Conservation (phyloP, 2,329 filamentous ascomycete species). For the Fusarium sp. region DNA sequence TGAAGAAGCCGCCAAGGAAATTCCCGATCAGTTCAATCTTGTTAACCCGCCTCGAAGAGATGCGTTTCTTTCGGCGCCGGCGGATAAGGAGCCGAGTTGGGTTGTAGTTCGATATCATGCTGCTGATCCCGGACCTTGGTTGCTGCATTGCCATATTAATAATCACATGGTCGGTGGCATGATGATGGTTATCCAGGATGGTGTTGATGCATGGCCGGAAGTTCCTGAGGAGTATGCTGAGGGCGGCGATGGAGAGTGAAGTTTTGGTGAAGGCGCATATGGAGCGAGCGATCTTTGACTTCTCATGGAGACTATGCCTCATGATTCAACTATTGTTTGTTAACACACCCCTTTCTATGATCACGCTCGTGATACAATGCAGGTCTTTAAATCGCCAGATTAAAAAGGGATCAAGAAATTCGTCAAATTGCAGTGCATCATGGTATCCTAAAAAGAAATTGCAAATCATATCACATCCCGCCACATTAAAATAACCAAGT, state of each 20-base stretch:
- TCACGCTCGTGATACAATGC: no score
- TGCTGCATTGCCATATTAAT: conserved; percentile 65
- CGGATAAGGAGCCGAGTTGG: conserved; percentile 46
- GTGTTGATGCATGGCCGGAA: conserved; percentile 53
- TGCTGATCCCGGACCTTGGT: conserved; percentile 60
- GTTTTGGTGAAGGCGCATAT: background rate
- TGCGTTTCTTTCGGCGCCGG: conserved; percentile 39
- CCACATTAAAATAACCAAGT: conserved; percentile 47
- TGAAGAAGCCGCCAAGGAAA: conserved; percentile 57
- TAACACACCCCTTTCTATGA: background rate
- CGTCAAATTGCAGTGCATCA: background rate
- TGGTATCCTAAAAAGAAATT: background rate
- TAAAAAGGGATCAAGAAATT: background rate
- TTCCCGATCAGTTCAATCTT: conserved; percentile 64
- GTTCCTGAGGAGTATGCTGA: conserved; percentile 51
- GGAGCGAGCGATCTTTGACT: background rate
- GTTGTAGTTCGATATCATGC: conserved; percentile 62
- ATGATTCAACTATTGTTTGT: background rate
- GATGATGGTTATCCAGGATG: conserved; percentile 60
- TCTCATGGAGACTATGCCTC: conserved; percentile 12
- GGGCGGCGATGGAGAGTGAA: conserved; percentile 14
- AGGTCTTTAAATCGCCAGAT: background rate
- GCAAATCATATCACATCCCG: background rate
- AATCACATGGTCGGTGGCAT: conserved; percentile 64
- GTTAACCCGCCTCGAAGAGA: conserved; percentile 63